phyloP scores from a whole-genome alignment of 768 basidiomycete genomes.

The Leccinum aurantiacum region DNA sequence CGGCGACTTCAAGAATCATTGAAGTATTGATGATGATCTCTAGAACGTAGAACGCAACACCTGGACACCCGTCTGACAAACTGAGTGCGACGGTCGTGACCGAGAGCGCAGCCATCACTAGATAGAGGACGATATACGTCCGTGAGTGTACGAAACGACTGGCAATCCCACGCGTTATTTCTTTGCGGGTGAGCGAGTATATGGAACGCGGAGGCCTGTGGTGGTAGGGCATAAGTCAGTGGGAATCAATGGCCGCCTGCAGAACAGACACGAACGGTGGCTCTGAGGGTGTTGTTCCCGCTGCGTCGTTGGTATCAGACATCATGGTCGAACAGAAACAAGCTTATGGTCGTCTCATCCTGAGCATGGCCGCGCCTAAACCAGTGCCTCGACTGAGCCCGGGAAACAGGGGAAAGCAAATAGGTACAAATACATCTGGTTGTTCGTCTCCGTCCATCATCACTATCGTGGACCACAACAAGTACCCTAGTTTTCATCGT shows the following conservation, averaged over 20 bases:
- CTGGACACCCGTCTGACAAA: conserved; percentile 81
- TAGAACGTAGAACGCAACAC: conserved; percentile 82
- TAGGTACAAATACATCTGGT: conserved; percentile 29
- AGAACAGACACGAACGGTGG: conserved; percentile 31
- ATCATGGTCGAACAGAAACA: conserved; percentile 37
- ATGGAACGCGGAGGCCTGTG: conserved; percentile 74
- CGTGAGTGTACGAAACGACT: conserved; percentile 89
- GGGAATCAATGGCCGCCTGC: conserved; percentile 4
- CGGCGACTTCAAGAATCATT: conserved; percentile 93
- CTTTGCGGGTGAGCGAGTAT: conserved; percentile 78
- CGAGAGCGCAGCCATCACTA: conserved; percentile 84
- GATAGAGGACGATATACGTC: conserved; percentile 84
- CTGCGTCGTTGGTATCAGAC: conserved; percentile 36
- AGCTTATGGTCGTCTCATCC: conserved; percentile 8
- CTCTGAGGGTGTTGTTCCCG: conserved; percentile 30
- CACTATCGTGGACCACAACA: conserved; percentile 2
- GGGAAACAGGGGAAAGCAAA: conserved; percentile 23
- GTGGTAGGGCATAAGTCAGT: conserved; percentile 20
- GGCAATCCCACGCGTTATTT: conserved; percentile 82
- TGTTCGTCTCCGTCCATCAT: neutral
- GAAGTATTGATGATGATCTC: conserved; percentile 86
- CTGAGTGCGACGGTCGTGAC: conserved; percentile 84
- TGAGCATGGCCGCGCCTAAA: neutral
- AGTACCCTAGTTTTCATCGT: conserved; percentile 1
- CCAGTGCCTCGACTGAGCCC: neutral